Evolutionary conservation across 2,329 filamentous ascomycete genomes (phyloP), one percentile per base, ranked within the genome.

Genomic region (Macrophomina tecta): DNA sequence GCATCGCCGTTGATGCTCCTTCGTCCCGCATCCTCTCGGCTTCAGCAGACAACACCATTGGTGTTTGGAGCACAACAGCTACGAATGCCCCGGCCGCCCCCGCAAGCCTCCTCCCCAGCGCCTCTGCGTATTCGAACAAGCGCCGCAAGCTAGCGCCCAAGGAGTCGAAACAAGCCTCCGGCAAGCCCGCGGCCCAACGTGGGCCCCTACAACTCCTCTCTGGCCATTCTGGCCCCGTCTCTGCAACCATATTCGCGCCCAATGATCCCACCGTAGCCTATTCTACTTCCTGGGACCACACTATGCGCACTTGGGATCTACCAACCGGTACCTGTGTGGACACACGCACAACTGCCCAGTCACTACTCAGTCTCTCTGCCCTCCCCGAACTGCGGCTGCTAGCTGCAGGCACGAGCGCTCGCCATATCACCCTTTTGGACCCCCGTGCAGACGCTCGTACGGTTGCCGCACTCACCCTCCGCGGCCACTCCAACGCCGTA

Each of bases 381-480:
- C 83, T 99, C 14, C 87, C 89, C 1, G 85, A 88, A 2, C 81
- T 90, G 34, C 81, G 85, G 75, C 81, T 90, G 70, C 79, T 91
- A 40, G 88, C 88, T 14, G 90, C 92, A 28, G 95, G 94, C 68
- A 97, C 92, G 2, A 90, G 90, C 16, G 92, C 92, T 28, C 86
- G 93, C 66, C 92, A 97, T 80, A 91, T 99, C 75, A 94, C 93
- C 0, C 86, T 99, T n/a, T 87, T 98, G 71, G 95, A 99, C 78
- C 94, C 94, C 3, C 89, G 95, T 64, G 90, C 88, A 36, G 91
- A 89, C 3, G 91, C 93, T 3, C 86, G 89, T 1, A 86, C 89
- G 1, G 91, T 94, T 30, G 88, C 90, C 11, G 92, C 93, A 48
- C 92, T 97, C 89, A 97, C 93, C n/a, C 87, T 97, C 23, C 87